Percentiles rank a stretch among this genome's conserved stretches.
phyloP scores from a whole-genome alignment of 2,329 filamentous ascomycete genomes.

The Furcasterigmium furcatum region DNA sequence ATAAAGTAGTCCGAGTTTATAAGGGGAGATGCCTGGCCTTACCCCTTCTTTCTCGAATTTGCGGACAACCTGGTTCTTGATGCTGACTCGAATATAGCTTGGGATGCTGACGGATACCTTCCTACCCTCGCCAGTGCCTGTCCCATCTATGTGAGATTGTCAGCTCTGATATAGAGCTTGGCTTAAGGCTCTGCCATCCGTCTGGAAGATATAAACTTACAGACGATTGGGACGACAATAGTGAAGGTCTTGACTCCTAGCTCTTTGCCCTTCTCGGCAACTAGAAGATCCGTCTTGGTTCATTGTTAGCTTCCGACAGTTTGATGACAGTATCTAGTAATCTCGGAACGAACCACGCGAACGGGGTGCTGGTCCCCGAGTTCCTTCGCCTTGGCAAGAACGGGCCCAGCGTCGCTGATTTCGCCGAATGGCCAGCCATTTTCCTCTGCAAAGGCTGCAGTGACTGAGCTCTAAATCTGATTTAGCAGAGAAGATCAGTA shows the following conservation, averaged over 20 bases:
- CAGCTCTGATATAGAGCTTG: too few relatives aligned
- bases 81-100: slow-evolving; percentile 20
- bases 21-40: slow-evolving; percentile 7
- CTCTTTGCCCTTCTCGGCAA: slow-evolving; percentile 22
- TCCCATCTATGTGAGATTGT: slow-evolving; percentile 21
- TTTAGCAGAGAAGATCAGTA: too few relatives aligned
- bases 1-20: background rate
- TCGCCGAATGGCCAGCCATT: slow-evolving; percentile 25
- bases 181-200: too few relatives aligned
- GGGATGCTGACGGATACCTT: slow-evolving; percentile 29
- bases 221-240: slow-evolving; percentile 20
- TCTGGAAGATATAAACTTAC: too few relatives aligned
- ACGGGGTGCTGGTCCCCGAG: slow-evolving; percentile 19
- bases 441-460: slow-evolving; percentile 19
- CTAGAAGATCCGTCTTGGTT: slow-evolving; percentile 21
- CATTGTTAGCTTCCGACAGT: background rate
- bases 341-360: slow-evolving; percentile 15
- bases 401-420: slow-evolving; percentile 23
- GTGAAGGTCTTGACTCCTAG: slow-evolving; percentile 23
- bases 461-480: slow-evolving; percentile 26
- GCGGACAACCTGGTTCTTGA: slow-evolving; percentile 20
- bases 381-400: slow-evolving; percentile 23
- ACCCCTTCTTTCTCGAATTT: slow-evolving; percentile 28
- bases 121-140: slow-evolving; percentile 25
- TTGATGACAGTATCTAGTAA: too few relatives aligned